These are phyloP conservation scores for Mesotaenium endlicherianum DNA, from an alignment of 139 green algal species.

Conservation along the genomic window DNA sequence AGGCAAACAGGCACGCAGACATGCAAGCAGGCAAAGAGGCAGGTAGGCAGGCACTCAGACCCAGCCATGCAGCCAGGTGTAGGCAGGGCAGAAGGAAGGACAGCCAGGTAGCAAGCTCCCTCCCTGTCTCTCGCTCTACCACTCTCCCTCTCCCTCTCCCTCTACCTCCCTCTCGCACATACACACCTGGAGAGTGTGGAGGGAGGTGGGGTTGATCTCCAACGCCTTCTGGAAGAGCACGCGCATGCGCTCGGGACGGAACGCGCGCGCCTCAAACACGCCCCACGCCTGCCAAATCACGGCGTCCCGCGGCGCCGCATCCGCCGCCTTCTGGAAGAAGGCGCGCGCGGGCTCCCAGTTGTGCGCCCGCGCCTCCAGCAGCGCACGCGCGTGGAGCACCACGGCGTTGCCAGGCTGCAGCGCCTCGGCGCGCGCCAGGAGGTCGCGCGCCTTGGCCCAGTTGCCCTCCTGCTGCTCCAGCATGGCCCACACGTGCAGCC, in stretches of 20 bases:
- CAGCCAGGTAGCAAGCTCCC: neutral
- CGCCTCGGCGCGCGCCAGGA: constrained; percentile 12
- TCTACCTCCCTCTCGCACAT: neutral
- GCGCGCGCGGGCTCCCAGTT: neutral
- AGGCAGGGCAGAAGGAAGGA: neutral
- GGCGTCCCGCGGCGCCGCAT: neutral
- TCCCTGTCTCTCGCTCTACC: neutral
- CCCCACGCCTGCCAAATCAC: constrained; percentile 27
- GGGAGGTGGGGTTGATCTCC: neutral
- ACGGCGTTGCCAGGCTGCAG: constrained; percentile 12
- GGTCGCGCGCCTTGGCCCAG: constrained; percentile 18
- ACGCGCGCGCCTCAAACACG: constrained; percentile 6
- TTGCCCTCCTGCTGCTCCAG: constrained; percentile 40
- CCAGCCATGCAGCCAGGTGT: neutral
- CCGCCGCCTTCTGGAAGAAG: constrained; percentile 8
- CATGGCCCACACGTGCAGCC: constrained; percentile 47
- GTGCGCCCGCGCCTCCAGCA: constrained; percentile 10
- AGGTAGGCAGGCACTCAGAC: neutral
- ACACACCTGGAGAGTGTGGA: constrained; percentile 18
- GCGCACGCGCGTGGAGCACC: constrained; percentile 13
- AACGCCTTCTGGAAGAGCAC: constrained; percentile 17
- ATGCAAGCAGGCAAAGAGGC: neutral
- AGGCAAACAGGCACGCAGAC: neutral
- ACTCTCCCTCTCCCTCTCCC: neutral
- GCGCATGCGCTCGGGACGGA: constrained; percentile 9